Evolutionary conservation across 2,329 filamentous ascomycete species (phyloP).

Genomic region (Colletotrichum musicola): DNA sequence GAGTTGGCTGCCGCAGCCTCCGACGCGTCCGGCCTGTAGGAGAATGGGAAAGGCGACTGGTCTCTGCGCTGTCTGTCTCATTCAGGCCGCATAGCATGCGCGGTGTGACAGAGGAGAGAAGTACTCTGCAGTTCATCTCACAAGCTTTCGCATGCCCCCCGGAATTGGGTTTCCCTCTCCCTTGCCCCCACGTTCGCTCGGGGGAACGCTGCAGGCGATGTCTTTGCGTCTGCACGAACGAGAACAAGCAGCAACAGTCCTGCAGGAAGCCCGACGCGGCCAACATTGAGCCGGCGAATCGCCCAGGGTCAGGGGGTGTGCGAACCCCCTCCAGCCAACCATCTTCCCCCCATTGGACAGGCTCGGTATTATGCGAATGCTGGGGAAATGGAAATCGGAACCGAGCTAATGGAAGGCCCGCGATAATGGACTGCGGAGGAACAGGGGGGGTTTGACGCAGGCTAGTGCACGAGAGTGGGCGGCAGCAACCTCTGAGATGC

Average conservation of each 20-base stretch:
- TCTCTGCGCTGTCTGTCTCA: neutral
- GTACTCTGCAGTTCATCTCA: constrained; percentile 29
- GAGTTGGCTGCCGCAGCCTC: constrained; percentile 6
- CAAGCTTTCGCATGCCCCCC: constrained; percentile 31
- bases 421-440: constrained; percentile 35
- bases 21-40: neutral
- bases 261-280: constrained; percentile 24
- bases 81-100: neutral
- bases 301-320: neutral
- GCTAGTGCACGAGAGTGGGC: neutral
- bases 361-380: constrained; percentile 35
- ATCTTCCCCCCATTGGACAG: constrained; percentile 22
- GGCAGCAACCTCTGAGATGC: neutral
- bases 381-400: constrained; percentile 39
- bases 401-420: constrained; percentile 36
- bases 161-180: neutral
- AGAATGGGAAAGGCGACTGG: constrained; percentile 3
- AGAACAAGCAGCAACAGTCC: neutral
- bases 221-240: neutral
- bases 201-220: neutral
- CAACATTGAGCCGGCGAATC: neutral
- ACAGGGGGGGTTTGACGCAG: constrained; percentile 4
- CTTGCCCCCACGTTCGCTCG: constrained; percentile 30
- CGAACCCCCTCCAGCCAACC: neutral
- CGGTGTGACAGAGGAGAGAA: constrained; percentile 1